Base-by-base conservation (phyloP, 345 rosid genomes). In the Eucalyptus curtisii region DNA sequence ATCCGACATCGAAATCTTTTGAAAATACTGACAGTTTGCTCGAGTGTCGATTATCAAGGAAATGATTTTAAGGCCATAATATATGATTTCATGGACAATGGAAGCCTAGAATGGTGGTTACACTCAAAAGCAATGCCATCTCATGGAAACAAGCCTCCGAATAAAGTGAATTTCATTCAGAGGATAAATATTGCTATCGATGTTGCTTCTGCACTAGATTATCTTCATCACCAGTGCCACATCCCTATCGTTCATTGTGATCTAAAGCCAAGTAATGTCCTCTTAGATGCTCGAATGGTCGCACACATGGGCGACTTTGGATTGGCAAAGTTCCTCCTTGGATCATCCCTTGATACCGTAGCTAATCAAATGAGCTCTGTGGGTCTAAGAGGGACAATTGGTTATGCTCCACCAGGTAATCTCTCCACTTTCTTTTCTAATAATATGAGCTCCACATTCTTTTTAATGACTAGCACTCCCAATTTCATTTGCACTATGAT, bases 71-170 rank as follows among this genome's bases (percentile, higher is more conserved):
- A 88, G 87, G 90, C 90, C 50, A 37, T 88, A 27, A 50, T 88
- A 25, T 88, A 85, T 86, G 86, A 88, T 44, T 88, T 64, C 61
- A 88, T 88, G 88, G 49, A 68, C 2, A 90, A 88, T 31, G 91
- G 91, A 42, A 90, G 88, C 89, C 42, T 90, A 1, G 85, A 88
- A 16, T 15, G 53, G 40, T 90, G 91, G 89, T 71, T 90, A 42
- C 89, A 90, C 86, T 86, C 12, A 19, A 47, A 45, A 13, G 27
- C 40, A 85, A 71, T 10, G 0, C 12, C 71, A 24, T 22, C 40
- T 76, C 37, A 24, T 86, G 61, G 2, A 49, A 85, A 85, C 1
- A 14, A 33, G 81, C 81, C 45, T 71, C 45, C 7, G 1, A 37
- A 37, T 12, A 71, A 71, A 37, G 25, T 71, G 81, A 71, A 71